Evolutionary conservation across 2,329 filamentous ascomycete species (phyloP).

Genomic region (Penicillium frequentans): DNA sequence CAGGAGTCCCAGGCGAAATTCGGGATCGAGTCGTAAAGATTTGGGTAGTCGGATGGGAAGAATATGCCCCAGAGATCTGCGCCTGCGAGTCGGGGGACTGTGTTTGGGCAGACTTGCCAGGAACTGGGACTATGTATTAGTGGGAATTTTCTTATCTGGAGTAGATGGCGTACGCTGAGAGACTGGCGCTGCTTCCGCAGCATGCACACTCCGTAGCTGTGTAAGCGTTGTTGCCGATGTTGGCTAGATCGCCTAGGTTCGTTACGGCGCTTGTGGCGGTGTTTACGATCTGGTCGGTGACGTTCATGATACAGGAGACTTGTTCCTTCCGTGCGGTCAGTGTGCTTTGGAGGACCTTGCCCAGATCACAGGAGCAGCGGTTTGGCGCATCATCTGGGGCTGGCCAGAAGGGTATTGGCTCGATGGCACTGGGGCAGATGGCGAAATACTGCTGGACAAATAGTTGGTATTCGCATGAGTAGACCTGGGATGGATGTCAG

Average conservation of each 20-base stretch:
- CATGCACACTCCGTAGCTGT: conserved; percentile 34
- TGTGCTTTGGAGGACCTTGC: conserved; percentile 26
- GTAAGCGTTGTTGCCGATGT: conserved; percentile 22
- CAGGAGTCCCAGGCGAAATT: conserved; percentile 23
- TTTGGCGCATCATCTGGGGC: conserved; percentile 33
- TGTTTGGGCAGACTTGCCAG: conserved; percentile 35
- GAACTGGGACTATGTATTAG: conserved; percentile 17
- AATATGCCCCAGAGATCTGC: conserved; percentile 20
- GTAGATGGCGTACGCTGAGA: conserved; percentile 31
- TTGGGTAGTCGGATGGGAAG: conserved; percentile 19
- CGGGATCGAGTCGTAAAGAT: conserved; percentile 18
- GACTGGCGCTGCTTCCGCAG: conserved; percentile 36
- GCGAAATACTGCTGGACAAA: conserved; percentile 38
- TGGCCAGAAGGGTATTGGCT: conserved; percentile 42
- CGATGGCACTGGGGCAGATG: conserved; percentile 28
- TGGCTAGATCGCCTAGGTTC: conserved; percentile 8
- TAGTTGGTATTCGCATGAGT: conserved; percentile 42
- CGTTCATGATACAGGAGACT: conserved; percentile 19
- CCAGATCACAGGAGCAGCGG: conserved; percentile 41
- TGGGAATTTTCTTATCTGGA: neutral
- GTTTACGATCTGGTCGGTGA: conserved; percentile 12
- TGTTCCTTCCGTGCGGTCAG: conserved; percentile 20
- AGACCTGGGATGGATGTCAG: conserved; percentile 26
- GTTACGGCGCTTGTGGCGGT: conserved; percentile 2
- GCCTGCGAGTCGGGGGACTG: conserved; percentile 21